These are phyloP conservation scores for Sclerotinia subarctica DNA, from an alignment of 2,329 filamentous ascomycete genomes.

Conservation along the genomic window DNA sequence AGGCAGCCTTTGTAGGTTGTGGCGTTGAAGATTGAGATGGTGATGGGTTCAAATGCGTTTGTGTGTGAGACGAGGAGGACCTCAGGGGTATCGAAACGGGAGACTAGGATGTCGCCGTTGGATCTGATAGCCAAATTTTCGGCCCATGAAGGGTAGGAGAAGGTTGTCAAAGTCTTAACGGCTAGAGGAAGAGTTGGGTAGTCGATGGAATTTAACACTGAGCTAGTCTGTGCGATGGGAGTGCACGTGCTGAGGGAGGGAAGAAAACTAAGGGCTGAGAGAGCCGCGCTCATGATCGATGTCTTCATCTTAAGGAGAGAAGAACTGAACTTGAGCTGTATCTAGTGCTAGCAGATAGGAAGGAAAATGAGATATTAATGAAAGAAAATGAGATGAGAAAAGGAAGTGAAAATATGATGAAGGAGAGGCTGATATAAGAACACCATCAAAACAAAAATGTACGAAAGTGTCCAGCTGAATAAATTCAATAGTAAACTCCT, in stretches of 20 bases:
- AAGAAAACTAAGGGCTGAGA: background rate
- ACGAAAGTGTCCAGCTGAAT: background rate
- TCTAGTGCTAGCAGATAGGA: background rate
- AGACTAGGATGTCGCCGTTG: conserved; percentile 42
- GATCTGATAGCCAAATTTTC: conserved; percentile 42
- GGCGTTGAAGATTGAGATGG: conserved; percentile 37
- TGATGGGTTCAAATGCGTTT: conserved; percentile 19
- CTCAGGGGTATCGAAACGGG: conserved; percentile 37
- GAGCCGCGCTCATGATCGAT: background rate
- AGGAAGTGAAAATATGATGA: background rate
- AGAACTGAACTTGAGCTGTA: background rate
- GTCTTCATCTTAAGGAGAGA: conserved; percentile 3
- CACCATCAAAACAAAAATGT: background rate
- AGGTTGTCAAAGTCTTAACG: conserved; percentile 20
- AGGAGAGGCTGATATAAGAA: background rate
- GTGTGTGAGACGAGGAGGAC: conserved; percentile 40
- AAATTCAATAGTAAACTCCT: background rate
- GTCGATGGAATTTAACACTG: background rate
- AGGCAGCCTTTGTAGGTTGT: conserved; percentile 34
- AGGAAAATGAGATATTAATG: background rate
- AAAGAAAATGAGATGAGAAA: background rate
- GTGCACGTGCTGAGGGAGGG: conserved; percentile 5
- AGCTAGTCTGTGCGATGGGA: background rate
- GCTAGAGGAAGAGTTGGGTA: conserved; percentile 19
- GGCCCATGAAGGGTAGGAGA: conserved; percentile 23